Percentiles rank a stretch among this genome's conserved stretches.
phyloP scores from a whole-genome alignment of 2,329 filamentous ascomycete genomes.

The Talaromyces marneffei region DNA sequence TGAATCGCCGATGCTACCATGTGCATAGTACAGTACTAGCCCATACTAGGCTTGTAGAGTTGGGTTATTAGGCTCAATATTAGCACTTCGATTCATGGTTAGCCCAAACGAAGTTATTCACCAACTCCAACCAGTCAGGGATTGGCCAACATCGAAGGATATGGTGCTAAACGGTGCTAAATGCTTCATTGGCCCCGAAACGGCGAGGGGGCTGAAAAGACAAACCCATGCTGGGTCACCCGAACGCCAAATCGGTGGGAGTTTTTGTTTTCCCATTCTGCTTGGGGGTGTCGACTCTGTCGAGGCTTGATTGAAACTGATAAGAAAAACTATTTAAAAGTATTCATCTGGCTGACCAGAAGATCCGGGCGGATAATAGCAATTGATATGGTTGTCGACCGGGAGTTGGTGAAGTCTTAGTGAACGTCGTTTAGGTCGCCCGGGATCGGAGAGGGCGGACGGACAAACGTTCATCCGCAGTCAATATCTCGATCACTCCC shows the following conservation, averaged over 20 bases:
- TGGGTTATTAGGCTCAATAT: constrained; percentile 1
- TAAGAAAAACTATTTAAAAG: not conserved
- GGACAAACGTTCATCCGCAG: not conserved
- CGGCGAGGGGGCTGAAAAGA: constrained; percentile 7
- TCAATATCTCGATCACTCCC: not conserved
- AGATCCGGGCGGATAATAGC: not conserved
- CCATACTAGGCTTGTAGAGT: not conserved
- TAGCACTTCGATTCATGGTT: not conserved
- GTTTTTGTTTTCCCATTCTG: not conserved
- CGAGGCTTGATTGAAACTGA: not conserved
- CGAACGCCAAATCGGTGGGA: not conserved
- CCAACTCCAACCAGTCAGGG: not conserved
- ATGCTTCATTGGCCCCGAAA: constrained; percentile 9
- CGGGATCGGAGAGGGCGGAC: not conserved
- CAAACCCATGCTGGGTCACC: not conserved
- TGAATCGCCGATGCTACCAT: constrained; percentile 5
- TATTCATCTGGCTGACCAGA: not conserved
- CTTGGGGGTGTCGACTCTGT: not conserved
- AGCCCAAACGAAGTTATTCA: not conserved
- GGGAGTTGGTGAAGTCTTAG: not conserved
- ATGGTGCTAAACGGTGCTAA: constrained; percentile 5
- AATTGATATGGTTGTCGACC: not conserved
- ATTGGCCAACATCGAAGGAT: not conserved
- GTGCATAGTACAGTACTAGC: not conserved
- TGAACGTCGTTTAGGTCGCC: not conserved